Evolutionary conservation across 2,329 filamentous ascomycete species (phyloP).

Genomic region (Balansia obtecta): DNA sequence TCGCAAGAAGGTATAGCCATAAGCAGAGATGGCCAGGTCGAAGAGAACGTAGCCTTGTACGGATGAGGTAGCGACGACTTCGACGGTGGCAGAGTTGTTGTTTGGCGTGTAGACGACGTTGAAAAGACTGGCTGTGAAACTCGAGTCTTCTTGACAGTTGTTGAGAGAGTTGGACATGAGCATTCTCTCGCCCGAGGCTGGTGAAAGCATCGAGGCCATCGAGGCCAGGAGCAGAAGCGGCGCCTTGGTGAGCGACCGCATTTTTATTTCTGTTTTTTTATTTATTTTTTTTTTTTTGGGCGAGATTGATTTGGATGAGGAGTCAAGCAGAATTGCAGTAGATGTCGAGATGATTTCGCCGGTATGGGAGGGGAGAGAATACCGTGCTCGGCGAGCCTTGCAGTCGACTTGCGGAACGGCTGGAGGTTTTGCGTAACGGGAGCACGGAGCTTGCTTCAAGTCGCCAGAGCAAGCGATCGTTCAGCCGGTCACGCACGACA

Average conservation of each 20-base stretch:
- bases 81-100: slow-evolving; percentile 60
- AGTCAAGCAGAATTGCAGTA: background rate
- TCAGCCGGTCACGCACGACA: background rate
- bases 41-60: slow-evolving; percentile 74
- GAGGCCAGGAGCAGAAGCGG: slow-evolving; percentile 34
- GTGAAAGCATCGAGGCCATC: slow-evolving; percentile 29
- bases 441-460: no score
- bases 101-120: slow-evolving; percentile 67
- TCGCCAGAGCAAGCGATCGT: background rate
- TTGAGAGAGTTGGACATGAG: slow-evolving; percentile 77
- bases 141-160: slow-evolving; percentile 71
- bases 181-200: slow-evolving; percentile 47
- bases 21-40: slow-evolving; percentile 64
- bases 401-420: slow-evolving; percentile 4
- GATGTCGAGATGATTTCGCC: background rate
- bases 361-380: background rate
- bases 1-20: slow-evolving; percentile 63
- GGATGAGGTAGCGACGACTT: slow-evolving; percentile 69
- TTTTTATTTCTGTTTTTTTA: no score
- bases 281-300: no score
- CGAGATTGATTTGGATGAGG: background rate
- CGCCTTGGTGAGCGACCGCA: slow-evolving; percentile 34
- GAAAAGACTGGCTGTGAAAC: slow-evolving; percentile 81
- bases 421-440: background rate
- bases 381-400: background rate